Base-by-base conservation (phyloP, 2,329 filamentous ascomycete genomes). In the Fusarium sp. region DNA sequence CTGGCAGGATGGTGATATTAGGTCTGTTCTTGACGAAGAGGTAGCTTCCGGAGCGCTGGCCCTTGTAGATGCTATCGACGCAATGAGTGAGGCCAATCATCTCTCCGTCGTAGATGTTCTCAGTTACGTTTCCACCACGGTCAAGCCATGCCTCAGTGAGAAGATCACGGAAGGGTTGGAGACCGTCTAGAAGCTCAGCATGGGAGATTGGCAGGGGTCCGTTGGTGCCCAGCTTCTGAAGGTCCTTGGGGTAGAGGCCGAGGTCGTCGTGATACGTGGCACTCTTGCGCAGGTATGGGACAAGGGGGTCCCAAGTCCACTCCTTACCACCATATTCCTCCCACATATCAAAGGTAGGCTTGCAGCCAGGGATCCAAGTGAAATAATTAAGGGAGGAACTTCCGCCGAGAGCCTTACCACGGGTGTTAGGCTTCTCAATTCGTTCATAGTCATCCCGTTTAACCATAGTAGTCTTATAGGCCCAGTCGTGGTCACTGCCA, bases 301-400 rank as follows among this genome's bases (percentile, higher is more conserved):
- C 78, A 33, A 80, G 77, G 12, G 75, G 78, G 6, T 87, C 61
- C 65, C 67, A 90, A 0, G 79, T 88, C 88, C 88, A 91, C 49
- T 86, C 82, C 70, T 92, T 88, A 8, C 92, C 92, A 48, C 92
- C 91, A 35, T 86, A 86, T 76, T 92, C 92, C 16, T 89, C 89
- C 82, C 91, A 87, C 21, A 53, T 89, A 74, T 94, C 86, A 69
- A 87, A 90, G 2, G 87, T 90, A 3, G 81, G 80, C 54, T 84
- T 84, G 53, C 82, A 86, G 6, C 88, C 88, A 4, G 84, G 86
- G 3, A 89, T 81, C 88, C 88, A 91, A 9, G 87, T 89, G 76
- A 86, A 89, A 74, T 90, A 91, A 77, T 91, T 91, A 43, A 87
- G 74, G 24, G 81, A 85, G 0, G 83, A 85, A 63, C 84, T 86